Evolutionary conservation across 352 stramenopile species (phyloP).

Genomic region (Globisporangium paddicum): DNA sequence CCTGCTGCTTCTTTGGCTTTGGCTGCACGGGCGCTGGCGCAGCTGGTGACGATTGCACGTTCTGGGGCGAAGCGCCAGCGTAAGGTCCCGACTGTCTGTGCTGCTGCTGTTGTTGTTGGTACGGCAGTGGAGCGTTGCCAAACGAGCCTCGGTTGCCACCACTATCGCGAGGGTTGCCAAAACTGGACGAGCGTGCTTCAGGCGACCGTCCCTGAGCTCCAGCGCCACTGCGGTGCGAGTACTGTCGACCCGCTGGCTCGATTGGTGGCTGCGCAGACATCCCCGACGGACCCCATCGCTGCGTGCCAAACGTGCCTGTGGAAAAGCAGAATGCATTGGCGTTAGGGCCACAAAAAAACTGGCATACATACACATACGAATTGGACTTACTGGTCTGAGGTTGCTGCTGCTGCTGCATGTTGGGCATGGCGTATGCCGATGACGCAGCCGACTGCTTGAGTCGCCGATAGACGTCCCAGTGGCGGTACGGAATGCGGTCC

Average conservation of each 20-base stretch:
- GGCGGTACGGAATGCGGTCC: constrained; percentile 72
- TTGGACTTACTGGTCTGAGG: background rate
- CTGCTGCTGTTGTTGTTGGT: constrained; percentile 17
- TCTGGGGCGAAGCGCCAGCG: background rate
- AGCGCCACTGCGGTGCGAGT: background rate
- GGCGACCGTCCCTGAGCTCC: background rate
- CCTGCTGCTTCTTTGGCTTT: constrained; percentile 33
- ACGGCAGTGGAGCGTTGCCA: constrained; percentile 13
- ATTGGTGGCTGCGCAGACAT: constrained; percentile 23
- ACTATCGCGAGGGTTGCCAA: constrained; percentile 6
- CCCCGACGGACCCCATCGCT: constrained; percentile 59
- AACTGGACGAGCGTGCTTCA: constrained; percentile 14
- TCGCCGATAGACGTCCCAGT: constrained; percentile 78
- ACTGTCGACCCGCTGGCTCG: constrained; percentile 17
- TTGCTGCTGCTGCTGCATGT: constrained; percentile 12
- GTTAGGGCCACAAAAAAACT: too few species aligned
- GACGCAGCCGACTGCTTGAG: constrained; percentile 47
- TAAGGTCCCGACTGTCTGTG: constrained; percentile 1
- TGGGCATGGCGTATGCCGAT: constrained; percentile 36
- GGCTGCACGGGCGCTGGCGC: background rate
- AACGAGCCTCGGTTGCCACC: constrained; percentile 23
- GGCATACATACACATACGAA: too few species aligned
- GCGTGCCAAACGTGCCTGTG: constrained; percentile 52
- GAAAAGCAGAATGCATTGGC: background rate
- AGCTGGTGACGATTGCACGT: background rate